These are phyloP conservation scores for Toxicodendron radicans DNA, from an alignment of 345 rosid species.

Conservation along the genomic window DNA sequence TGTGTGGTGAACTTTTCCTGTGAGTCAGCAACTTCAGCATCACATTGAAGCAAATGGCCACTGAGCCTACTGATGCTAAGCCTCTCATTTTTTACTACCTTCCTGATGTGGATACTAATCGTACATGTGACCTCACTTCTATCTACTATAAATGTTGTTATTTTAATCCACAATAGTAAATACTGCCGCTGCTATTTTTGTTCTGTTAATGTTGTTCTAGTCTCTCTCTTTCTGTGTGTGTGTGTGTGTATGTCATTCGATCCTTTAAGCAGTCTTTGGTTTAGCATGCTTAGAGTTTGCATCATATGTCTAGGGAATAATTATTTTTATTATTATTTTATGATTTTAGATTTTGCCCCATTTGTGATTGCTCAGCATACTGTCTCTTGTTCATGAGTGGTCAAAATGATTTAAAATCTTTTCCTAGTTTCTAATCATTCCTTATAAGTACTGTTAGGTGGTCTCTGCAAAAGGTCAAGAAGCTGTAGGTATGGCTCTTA, in stretches of 20 bases:
- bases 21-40: neutral
- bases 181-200: neutral
- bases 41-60: too few relatives aligned
- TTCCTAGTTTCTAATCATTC: constrained; percentile 5
- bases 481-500: constrained; percentile 63
- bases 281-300: neutral
- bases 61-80: neutral
- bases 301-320: neutral
- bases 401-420: constrained; percentile 7
- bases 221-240: neutral
- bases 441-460: constrained; percentile 37
- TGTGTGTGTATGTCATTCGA: too few relatives aligned
- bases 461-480: constrained; percentile 63
- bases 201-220: neutral
- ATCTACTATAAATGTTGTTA: too few relatives aligned
- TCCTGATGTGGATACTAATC: neutral
- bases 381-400: constrained; percentile 11
- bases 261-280: neutral
- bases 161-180: neutral
- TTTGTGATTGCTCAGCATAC: neutral
- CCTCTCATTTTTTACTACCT: neutral
- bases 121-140: neutral
- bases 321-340: too few relatives aligned
- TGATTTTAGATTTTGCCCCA: neutral
- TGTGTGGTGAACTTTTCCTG: neutral